A percentile compares a stretch with the other conserved stretches of the same genome.
These are phyloP conservation scores for Trichosanthes cucumerina DNA, from an alignment of 306 rosid genomes.

Conservation along the genomic window DNA sequence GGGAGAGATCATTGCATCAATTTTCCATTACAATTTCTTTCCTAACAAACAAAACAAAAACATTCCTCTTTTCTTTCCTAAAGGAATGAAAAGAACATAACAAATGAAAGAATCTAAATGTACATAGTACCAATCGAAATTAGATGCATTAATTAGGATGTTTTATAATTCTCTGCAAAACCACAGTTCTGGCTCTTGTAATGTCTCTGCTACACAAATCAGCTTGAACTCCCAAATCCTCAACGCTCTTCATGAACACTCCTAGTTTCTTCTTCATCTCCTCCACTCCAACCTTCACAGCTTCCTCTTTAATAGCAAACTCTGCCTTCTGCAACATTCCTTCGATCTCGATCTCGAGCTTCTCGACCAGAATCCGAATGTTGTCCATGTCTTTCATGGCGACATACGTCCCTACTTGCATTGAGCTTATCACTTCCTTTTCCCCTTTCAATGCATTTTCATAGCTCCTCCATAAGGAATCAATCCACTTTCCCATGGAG, in stretches of 20 bases:
- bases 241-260: conserved; percentile 70
- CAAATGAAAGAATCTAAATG: neutral
- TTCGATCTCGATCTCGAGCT: conserved; percentile 50
- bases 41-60: neutral
- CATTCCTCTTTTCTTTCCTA: neutral
- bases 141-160: neutral
- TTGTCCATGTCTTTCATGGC: conserved; percentile 78
- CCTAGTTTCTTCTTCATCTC: conserved; percentile 73
- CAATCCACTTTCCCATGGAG: conserved; percentile 92
- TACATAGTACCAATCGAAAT: neutral
- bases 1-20: neutral
- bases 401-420: conserved; percentile 61
- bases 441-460: conserved; percentile 67
- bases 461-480: conserved; percentile 73
- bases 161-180: conserved; percentile 54
- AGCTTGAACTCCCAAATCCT: conserved; percentile 73
- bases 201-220: conserved; percentile 76
- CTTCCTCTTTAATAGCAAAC: conserved; percentile 53
- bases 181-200: conserved; percentile 77
- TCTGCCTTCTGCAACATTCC: conserved; percentile 43
- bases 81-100: neutral
- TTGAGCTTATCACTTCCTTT: conserved; percentile 63
- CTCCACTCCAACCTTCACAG: conserved; percentile 46
- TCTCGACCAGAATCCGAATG: conserved; percentile 49
- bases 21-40: neutral